A percentile compares a stretch with the other conserved stretches of the same genome.
Evolutionary conservation across 1,284 basidiomycete species (phyloP).

Genomic region (Ceratobasidium sp.): DNA sequence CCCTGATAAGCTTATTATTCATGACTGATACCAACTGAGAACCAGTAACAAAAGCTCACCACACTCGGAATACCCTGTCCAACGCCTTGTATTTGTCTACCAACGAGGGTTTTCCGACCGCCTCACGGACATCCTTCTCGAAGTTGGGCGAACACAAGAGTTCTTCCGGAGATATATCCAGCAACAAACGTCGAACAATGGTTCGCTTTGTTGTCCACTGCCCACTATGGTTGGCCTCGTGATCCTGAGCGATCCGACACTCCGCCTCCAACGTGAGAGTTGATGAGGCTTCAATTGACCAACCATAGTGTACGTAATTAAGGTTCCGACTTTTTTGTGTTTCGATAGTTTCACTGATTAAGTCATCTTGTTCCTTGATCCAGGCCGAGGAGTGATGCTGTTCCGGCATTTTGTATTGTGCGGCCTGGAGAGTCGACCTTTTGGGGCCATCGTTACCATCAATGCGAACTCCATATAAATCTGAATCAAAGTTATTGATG

Average conservation of each 20-base stretch:
- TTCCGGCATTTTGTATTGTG: no score
- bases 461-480: no score
- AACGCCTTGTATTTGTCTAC: slow-evolving; percentile 14
- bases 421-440: no score
- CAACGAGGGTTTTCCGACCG: not conserved
- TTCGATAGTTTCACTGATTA: no score
- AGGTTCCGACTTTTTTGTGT: no score
- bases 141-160: not conserved
- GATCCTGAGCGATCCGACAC: not conserved
- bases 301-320: no score
- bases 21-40: not conserved
- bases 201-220: slow-evolving; percentile 13
- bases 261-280: not conserved
- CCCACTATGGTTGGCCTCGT: not conserved
- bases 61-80: not conserved
- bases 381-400: no score
- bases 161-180: slow-evolving; percentile 2
- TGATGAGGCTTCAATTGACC: not conserved
- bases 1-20: not conserved
- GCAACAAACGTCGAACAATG: not conserved
- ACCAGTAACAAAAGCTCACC: not conserved
- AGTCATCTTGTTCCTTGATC: no score
- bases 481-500: no score
- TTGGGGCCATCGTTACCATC: no score
- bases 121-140: not conserved